Evolutionary conservation across 495 filamentous ascomycete species (phyloP), one percentile per base, ranked within the genome.

Genomic region (Aspergillus coremiiformis): DNA sequence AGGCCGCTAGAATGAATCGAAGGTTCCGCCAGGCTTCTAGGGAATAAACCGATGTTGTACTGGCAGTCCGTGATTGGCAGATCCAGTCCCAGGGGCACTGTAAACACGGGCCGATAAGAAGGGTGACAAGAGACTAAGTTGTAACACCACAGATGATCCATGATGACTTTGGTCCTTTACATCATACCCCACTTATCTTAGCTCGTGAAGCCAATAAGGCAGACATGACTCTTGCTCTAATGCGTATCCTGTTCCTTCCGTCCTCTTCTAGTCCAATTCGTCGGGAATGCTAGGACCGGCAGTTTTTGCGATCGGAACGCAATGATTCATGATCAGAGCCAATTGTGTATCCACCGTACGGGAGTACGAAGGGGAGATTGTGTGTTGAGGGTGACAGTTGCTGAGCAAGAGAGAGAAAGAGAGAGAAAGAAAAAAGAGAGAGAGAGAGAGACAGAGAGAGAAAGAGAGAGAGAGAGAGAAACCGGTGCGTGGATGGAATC

Each of bases 1-100:
- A 55, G 46, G 48, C 33, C 48, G 53, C 52, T 35, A 46, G 56
- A 59, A 59, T 29, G 35, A 47, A 49, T 47, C 22, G 56, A 52
- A 59, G 51, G 47, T 59, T 59, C 56, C 49, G 47, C 49, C 56
- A 55, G 42, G 48, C 52, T 59, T 59, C 56, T 59, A 59, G 56
- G 39, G 51, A 17, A 29, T n/a, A 8, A n/a, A 14, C 26, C 51
- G 17, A 21, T 37, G 26, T 27, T 22, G n/a, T 15, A 21, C 33
- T 44, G 47, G 48, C 47, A 43, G 44, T 6, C 14, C 5, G 11
- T 54, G 52, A 49, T 54, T 54, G 52, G 52, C n/a, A 30, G 35
- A 33, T 24, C 39, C 21, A 41, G 26, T 17, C 20, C 49, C 37
- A 44, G 50, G 48, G 47, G 42, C 22, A 15, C 46, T 47, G 48